Evolutionary conservation across 1,139 yeast genomes (phyloP).

Genomic region (Suhomyces bolitotheri): DNA sequence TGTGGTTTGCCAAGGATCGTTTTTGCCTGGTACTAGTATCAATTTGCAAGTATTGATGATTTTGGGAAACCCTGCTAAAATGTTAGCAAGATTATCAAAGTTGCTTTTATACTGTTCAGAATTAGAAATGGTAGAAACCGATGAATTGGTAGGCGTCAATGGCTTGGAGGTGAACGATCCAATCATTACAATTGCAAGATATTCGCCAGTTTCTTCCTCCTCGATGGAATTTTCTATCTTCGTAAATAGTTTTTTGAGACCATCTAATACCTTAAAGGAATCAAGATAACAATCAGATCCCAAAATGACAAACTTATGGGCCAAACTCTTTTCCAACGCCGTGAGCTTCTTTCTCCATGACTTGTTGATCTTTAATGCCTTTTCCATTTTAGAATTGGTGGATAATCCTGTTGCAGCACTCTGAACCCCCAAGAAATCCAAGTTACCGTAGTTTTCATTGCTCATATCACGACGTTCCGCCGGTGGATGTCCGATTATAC

Average conservation of each 20-base stretch:
- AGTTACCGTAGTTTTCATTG: slow-evolving; percentile 69
- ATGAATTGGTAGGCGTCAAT: slow-evolving; percentile 47
- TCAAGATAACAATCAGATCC: slow-evolving; percentile 78
- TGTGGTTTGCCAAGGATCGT: slow-evolving; percentile 90
- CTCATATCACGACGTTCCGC: slow-evolving; percentile 72
- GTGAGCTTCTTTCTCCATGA: slow-evolving; percentile 56
- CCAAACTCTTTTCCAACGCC: slow-evolving; percentile 55
- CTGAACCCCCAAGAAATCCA: slow-evolving; percentile 76
- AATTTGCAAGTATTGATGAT: slow-evolving; percentile 44
- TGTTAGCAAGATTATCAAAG: slow-evolving; percentile 71
- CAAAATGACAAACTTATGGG: slow-evolving; percentile 61
- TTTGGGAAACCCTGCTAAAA: slow-evolving; percentile 36
- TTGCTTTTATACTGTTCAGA: slow-evolving; percentile 63
- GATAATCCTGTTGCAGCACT: slow-evolving; percentile 33
- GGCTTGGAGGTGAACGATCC: slow-evolving; percentile 72
- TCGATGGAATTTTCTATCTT: slow-evolving; percentile 46
- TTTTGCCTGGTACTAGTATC: slow-evolving; percentile 79
- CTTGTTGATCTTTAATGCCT: slow-evolving; percentile 55
- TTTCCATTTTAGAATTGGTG: slow-evolving; percentile 22
- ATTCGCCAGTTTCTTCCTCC: slow-evolving; percentile 47
- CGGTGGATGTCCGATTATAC: slow-evolving; percentile 84
- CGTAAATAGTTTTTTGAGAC: slow-evolving; percentile 57
- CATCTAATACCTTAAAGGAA: slow-evolving; percentile 50
- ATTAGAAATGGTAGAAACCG: slow-evolving; percentile 44
- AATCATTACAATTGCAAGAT: slow-evolving; percentile 50